Evolutionary conservation across 2,329 filamentous ascomycete genomes (phyloP), one percentile per base, ranked within the genome.

Genomic region (Fusarium mundagurra): DNA sequence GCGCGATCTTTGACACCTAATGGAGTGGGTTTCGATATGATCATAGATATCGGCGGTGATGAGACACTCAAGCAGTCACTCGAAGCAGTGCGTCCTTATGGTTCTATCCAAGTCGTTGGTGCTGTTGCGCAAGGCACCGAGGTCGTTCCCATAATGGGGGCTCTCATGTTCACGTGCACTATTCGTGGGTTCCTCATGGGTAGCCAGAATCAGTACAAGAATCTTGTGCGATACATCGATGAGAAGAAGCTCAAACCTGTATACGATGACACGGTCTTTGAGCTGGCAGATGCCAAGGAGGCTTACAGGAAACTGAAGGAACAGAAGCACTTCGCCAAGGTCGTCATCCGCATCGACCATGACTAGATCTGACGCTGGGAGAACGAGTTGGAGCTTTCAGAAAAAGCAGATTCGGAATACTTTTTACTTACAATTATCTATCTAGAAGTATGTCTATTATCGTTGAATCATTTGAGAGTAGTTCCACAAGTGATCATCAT

Each of bases 11-110:
- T 88, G 0, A 86, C 84, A 1, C 82, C 82, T 0, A 80, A 83
- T 2, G 84, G 84, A 5, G 77, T 75, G 5, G 92, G 92, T 18
- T 88, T 92, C 13, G 87, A 93, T 75, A 85, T 91, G 69, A 83
- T 93, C 44, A 77, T 92, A 44, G 92, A 94, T 75, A 88, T 93
- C n/a, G 92, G 90, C 18, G 92, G 92, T 0, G 84, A 89, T 1
- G 86, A 84, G n/a, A 92, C 91, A 0, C 85, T 93, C 72, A 76
- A 82, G 7, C 85, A 92, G 77, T 87, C 85, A 6, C 81, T 92
- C 45, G 86, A 86, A 71, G 87, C 87, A 4, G 82, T 90, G 2
- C 73, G 79, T 1, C 61, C 76, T 0, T 79, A 83, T 20, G 84
- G 84, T 0, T n/a, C 83, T 9, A 68, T 86, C 29, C 67, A 72